These are phyloP conservation scores for Spinellus fusiger DNA, from an alignment of 192 early-diverging fungal species.

Conservation along the genomic window DNA sequence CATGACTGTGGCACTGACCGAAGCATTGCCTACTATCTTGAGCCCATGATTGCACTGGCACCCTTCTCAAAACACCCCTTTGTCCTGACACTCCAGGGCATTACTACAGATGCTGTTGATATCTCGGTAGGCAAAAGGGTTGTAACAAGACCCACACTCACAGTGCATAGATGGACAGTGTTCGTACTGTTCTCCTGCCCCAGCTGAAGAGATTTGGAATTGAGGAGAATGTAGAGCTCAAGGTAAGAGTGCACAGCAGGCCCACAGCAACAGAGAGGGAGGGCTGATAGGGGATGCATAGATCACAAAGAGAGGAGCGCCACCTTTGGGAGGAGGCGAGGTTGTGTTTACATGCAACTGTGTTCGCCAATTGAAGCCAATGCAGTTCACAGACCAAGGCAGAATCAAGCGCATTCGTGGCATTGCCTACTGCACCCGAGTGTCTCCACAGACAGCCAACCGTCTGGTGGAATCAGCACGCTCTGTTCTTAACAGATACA, in stretches of 20 bases:
- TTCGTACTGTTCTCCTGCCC: constrained; percentile 85
- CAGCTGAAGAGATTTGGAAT: constrained; percentile 83
- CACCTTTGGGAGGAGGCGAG: constrained; percentile 90
- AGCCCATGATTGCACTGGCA: constrained; percentile 83
- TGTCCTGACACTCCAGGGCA: constrained; percentile 76
- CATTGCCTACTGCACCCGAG: constrained; percentile 82
- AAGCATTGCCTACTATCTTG: constrained; percentile 91
- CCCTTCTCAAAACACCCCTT: constrained; percentile 91
- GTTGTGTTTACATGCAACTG: constrained; percentile 82
- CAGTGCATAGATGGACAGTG: constrained; percentile 82
- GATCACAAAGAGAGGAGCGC: constrained; percentile 84
- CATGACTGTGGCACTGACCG: constrained; percentile 85
- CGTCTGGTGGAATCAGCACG: constrained; percentile 86
- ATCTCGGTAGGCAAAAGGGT: constrained; percentile 56
- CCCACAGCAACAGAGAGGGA: neutral
- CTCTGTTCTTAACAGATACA: constrained; percentile 81
- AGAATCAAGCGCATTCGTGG: constrained; percentile 91
- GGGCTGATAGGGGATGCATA: constrained; percentile 16
- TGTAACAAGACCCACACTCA: neutral
- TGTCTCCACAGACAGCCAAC: constrained; percentile 93
- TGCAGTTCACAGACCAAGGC: constrained; percentile 80
- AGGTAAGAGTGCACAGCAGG: constrained; percentile 37
- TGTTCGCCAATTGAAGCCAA: constrained; percentile 68
- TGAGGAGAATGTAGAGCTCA: constrained; percentile 77
- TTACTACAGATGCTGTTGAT: constrained; percentile 93